A percentile compares a stretch with the other conserved stretches of the same genome.
Evolutionary conservation across 495 filamentous ascomycete genomes (phyloP).

Genomic region (Hypoxylon lienhwacheense): DNA sequence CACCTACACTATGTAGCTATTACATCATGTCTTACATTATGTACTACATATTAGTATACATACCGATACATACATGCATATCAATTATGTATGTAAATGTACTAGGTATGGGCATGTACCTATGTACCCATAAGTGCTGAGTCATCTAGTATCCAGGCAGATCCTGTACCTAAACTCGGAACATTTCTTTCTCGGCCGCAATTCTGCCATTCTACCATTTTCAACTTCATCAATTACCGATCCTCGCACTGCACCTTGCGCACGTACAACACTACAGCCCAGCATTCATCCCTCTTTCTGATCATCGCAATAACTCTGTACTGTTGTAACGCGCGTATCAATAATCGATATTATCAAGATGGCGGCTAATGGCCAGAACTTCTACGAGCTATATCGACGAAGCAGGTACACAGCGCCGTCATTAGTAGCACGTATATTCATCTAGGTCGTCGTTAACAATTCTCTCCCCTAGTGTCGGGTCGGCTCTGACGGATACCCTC

Average conservation of each 20-base stretch:
- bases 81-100: no score
- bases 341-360: conserved; percentile 16
- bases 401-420: conserved; percentile 72
- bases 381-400: conserved; percentile 96
- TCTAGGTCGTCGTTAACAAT: conserved; percentile 23
- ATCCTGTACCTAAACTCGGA: no score
- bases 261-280: background rate
- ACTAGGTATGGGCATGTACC: no score
- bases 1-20: no score
- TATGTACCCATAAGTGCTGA: background rate
- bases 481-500: conserved; percentile 90
- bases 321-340: background rate
- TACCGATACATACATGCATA: no score
- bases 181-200: no score
- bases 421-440: conserved; percentile 16
- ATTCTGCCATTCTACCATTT: conserved; percentile 3
- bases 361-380: conserved; percentile 51
- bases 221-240: conserved; percentile 15
- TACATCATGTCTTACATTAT: no score
- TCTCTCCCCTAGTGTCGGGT: conserved; percentile 70
- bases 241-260: no score
- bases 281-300: background rate
- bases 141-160: background rate
- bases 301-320: background rate
- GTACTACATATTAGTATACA: no score